These are phyloP conservation scores for Haplosporangium gracile DNA, from an alignment of 192 early-diverging fungal species.

Conservation along the genomic window DNA sequence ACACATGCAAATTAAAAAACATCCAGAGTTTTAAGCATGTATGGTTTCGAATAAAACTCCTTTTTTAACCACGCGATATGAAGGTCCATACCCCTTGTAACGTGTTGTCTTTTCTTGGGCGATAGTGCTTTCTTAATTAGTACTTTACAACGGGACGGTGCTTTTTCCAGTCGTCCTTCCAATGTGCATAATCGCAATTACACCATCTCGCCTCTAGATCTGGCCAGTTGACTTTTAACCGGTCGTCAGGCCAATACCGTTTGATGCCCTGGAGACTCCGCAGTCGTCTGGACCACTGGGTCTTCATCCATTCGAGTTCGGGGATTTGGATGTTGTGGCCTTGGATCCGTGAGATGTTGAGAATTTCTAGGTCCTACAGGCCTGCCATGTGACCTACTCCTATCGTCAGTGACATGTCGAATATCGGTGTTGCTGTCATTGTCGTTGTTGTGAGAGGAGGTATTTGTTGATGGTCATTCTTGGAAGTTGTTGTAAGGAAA, in stretches of 20 bases:
- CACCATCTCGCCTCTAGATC: background rate
- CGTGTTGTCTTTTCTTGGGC: background rate
- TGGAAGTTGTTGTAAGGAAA: background rate
- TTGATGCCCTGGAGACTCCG: background rate
- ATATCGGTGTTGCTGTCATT: background rate
- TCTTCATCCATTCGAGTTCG: slow-evolving; percentile 27
- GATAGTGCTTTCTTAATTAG: too few species aligned
- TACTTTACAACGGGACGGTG: background rate
- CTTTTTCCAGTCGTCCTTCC: background rate
- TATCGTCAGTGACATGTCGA: slow-evolving; percentile 15
- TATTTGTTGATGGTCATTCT: background rate
- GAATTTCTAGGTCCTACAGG: background rate
- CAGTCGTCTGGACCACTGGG: background rate
- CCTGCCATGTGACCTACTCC: slow-evolving; percentile 1
- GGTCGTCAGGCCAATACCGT: background rate
- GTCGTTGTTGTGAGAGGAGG: too few species aligned
- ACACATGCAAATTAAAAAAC: background rate
- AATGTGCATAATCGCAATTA: background rate
- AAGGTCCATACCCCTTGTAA: too few species aligned
- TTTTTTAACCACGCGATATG: too few species aligned
- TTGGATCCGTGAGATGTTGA: slow-evolving; percentile 7
- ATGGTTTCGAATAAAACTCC: too few species aligned
- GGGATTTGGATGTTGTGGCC: slow-evolving; percentile 14
- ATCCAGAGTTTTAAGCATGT: background rate
- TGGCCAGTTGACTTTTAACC: background rate